These are phyloP conservation scores for Eimeria falciformis DNA, from an alignment of 169 alveolate species.

Conservation along the genomic window DNA sequence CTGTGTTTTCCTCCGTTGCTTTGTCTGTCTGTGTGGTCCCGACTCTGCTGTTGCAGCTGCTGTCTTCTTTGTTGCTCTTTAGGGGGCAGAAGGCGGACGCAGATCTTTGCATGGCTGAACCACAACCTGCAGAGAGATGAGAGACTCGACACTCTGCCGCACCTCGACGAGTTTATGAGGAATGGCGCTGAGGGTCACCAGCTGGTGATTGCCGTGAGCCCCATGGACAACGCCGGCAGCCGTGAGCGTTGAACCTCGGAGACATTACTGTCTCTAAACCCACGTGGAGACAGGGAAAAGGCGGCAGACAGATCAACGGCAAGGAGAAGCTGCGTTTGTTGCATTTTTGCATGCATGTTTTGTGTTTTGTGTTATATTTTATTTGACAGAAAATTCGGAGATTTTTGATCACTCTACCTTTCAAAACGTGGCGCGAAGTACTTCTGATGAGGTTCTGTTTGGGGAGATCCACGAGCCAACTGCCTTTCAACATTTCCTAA, in stretches of 20 bases:
- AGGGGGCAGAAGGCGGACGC: conserved; percentile 72
- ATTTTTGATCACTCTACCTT: conserved; percentile 17
- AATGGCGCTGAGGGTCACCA: background rate
- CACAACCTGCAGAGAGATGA: conserved; percentile 39
- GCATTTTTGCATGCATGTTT: background rate
- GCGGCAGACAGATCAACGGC: background rate
- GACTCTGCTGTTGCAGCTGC: conserved; percentile 29
- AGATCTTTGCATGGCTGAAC: conserved; percentile 59
- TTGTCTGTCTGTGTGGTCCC: background rate
- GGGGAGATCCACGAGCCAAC: conserved; percentile 53
- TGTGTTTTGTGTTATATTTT: background rate
- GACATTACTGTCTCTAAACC: background rate
- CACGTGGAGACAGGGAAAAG: background rate
- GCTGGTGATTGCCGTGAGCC: conserved; percentile 3
- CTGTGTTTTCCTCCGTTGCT: background rate
- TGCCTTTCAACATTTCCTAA: conserved; percentile 17
- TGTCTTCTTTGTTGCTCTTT: conserved; percentile 12
- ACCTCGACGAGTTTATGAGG: conserved; percentile 16
- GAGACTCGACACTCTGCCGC: background rate
- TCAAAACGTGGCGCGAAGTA: conserved; percentile 27
- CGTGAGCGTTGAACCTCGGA: background rate
- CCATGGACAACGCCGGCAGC: background rate
- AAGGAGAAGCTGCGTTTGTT: too few species aligned
- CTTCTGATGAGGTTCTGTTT: conserved; percentile 43
- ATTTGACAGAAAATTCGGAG: background rate